phyloP scores from a whole-genome alignment of 2,329 filamentous ascomycete genomes.

The Claviceps capensis region DNA sequence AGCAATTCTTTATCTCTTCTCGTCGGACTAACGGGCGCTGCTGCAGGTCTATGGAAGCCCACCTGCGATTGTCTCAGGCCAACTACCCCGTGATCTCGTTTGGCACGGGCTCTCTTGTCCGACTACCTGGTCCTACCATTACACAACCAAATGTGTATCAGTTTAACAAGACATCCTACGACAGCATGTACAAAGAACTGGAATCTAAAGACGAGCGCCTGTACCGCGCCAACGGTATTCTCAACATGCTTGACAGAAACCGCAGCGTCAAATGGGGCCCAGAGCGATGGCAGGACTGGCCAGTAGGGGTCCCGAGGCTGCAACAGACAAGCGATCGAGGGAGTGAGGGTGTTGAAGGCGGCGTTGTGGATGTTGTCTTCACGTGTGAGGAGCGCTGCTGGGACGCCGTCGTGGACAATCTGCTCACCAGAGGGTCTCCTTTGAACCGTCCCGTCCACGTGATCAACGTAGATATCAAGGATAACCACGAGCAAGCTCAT shows the following conservation, averaged over 20 bases:
- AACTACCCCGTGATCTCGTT: constrained; percentile 95
- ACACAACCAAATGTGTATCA: constrained; percentile 93
- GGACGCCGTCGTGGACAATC: constrained; percentile 92
- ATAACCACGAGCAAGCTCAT: constrained; percentile 93
- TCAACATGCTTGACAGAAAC: constrained; percentile 94
- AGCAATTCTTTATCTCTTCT: too few species aligned
- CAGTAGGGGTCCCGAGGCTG: constrained; percentile 68
- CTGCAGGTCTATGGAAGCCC: constrained; percentile 69
- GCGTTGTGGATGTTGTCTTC: constrained; percentile 85
- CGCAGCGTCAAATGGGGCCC: constrained; percentile 87
- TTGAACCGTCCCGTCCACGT: constrained; percentile 92
- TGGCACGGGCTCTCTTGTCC: constrained; percentile 87
- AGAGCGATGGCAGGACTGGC: constrained; percentile 97
- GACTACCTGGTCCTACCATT: constrained; percentile 80
- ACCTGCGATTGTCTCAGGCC: constrained; percentile 75
- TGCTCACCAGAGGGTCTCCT: constrained; percentile 71
- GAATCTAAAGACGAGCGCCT: constrained; percentile 71
- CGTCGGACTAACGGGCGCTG: background rate
- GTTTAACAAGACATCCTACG: constrained; percentile 95
- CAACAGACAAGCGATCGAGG: constrained; percentile 67
- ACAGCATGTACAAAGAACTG: constrained; percentile 87
- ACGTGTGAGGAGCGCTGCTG: constrained; percentile 97
- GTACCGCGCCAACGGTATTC: constrained; percentile 81
- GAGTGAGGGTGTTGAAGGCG: constrained; percentile 67
- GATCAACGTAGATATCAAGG: constrained; percentile 96